A percentile compares a stretch with the other conserved stretches of the same genome.
Evolutionary conservation across 768 basidiomycete genomes (phyloP).

Genomic region (Termitomyces sp.): DNA sequence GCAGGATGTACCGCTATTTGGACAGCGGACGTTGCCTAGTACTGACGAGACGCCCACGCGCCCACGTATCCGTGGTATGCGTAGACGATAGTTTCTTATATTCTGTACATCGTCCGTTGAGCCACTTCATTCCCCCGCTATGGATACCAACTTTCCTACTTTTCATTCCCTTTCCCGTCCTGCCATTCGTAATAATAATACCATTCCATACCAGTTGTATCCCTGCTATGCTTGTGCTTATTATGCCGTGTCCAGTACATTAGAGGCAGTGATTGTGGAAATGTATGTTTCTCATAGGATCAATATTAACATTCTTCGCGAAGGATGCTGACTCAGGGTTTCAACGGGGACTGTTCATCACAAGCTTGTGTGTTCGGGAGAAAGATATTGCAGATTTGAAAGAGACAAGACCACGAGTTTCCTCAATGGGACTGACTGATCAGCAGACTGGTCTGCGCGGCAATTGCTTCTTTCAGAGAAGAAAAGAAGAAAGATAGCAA

Average conservation of each 20-base stretch:
- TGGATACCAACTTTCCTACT: background rate
- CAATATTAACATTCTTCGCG: background rate
- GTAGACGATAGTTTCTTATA: conserved; percentile 29
- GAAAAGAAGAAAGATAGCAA: background rate
- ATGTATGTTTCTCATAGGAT: background rate
- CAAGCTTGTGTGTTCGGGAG: background rate
- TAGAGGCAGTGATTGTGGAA: conserved; percentile 2
- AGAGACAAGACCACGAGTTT: background rate
- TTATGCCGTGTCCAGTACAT: background rate
- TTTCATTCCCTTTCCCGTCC: background rate
- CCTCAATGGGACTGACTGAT: background rate
- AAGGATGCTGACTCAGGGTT: background rate
- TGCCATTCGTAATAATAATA: background rate
- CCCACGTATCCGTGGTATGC: conserved; percentile 44
- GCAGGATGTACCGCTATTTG: conserved; percentile 15
- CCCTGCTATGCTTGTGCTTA: background rate
- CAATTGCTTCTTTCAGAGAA: background rate
- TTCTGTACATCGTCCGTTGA: background rate
- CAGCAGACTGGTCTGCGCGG: background rate
- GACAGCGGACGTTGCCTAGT: conserved; percentile 26
- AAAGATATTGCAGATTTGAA: background rate
- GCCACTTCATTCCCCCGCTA: background rate
- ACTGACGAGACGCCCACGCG: conserved; percentile 55
- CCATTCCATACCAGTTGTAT: background rate
- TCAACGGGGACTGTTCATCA: background rate